Conservation (phyloP, 768 basidiomycete genomes). For the Termitomyces sp. region DNA sequence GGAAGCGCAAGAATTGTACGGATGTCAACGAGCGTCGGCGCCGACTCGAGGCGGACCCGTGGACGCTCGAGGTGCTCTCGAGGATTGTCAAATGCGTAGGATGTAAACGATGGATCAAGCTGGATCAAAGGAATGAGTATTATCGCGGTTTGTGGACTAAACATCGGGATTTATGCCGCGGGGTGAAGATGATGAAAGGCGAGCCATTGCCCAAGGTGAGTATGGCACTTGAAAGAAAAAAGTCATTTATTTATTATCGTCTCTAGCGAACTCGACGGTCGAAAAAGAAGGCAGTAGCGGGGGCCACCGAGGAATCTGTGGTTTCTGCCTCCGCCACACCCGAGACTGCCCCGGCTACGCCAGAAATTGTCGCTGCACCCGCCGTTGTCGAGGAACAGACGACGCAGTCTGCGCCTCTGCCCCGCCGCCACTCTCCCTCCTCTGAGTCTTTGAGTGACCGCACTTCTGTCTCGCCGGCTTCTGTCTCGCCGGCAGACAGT, state of each 20-base stretch:
- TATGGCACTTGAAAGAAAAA: background rate
- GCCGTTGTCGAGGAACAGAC: too few species aligned
- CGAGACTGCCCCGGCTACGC: background rate
- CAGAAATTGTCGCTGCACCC: background rate
- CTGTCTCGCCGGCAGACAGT: too few species aligned
- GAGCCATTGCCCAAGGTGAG: slow-evolving; percentile 4
- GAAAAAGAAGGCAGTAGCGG: background rate
- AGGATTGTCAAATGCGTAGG: slow-evolving; percentile 3
- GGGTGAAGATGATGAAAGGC: slow-evolving; percentile 8
- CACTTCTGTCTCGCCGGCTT: too few species aligned
- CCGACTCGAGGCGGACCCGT: slow-evolving; percentile 7
- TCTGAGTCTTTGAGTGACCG: too few species aligned
- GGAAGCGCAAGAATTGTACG: slow-evolving; percentile 10
- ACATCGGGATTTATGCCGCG: slow-evolving; percentile 7
- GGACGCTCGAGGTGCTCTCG: slow-evolving; percentile 4
- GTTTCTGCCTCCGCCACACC: background rate
- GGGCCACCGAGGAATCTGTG: background rate
- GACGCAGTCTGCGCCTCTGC: too few species aligned
- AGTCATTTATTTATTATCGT: background rate
- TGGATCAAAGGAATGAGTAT: slow-evolving; percentile 8
- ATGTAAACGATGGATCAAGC: slow-evolving; percentile 6
- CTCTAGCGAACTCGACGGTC: slow-evolving; percentile 4
- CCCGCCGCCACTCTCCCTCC: too few species aligned
- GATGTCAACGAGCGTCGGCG: slow-evolving; percentile 3
- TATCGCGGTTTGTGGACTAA: slow-evolving; percentile 9